Evolutionary conservation across 2,329 filamentous ascomycete genomes (phyloP).

Genomic region (Aspergillus transmontanensis): DNA sequence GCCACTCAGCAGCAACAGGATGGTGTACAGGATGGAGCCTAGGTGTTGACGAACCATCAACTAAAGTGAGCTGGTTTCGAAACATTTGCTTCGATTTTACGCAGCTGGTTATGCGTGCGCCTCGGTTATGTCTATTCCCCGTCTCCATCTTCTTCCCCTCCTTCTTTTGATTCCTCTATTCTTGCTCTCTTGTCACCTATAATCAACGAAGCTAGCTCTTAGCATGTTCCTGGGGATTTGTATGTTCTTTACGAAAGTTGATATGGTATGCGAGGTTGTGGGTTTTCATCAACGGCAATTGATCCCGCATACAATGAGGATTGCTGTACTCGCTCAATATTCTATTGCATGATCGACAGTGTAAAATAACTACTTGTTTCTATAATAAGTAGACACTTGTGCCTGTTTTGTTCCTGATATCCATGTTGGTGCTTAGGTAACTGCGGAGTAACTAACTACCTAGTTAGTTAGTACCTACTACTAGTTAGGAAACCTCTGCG

Average conservation of each 20-base stretch:
- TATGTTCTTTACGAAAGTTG: background rate
- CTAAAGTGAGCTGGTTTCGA: background rate
- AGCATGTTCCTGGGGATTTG: background rate
- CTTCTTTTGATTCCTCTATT: background rate
- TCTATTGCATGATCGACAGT: background rate
- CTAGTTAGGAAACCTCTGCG: background rate
- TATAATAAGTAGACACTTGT: background rate
- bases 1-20: conserved; percentile 57
- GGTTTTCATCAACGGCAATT: background rate
- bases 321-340: background rate
- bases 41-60: conserved; percentile 4
- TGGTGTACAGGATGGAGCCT: conserved; percentile 26
- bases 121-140: conserved; percentile 13
- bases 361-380: background rate
- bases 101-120: conserved; percentile 26
- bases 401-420: background rate
- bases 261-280: background rate
- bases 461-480: too few relatives aligned
- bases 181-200: background rate
- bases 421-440: background rate
- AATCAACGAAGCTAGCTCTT: background rate
- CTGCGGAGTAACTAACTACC: background rate
- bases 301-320: background rate
- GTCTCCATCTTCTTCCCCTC: conserved; percentile 3
- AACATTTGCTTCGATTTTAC: conserved; percentile 16